Percentiles rank a stretch among this genome's conserved stretches.
Conservation (phyloP, 768 basidiomycete genomes). For the Xerocomellus chrysenteron region DNA sequence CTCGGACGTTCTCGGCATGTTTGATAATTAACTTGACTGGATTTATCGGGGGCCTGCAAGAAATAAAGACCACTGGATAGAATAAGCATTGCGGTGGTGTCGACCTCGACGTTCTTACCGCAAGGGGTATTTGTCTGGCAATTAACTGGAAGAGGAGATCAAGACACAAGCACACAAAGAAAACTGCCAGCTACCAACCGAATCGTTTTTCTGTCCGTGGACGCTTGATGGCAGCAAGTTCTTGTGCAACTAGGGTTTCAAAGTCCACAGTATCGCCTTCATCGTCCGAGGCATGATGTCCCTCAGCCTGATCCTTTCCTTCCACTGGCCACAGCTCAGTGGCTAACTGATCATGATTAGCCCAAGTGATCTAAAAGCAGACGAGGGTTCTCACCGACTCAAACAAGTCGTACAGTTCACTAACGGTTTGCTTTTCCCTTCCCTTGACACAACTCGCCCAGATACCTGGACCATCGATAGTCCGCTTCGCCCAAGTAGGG, state of each 20-base stretch:
- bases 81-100: not conserved
- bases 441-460: slow-evolving; percentile 88
- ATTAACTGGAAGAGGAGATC: slow-evolving; percentile 47
- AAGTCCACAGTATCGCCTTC: slow-evolving; percentile 49
- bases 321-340: slow-evolving; percentile 66
- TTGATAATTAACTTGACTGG: slow-evolving; percentile 67
- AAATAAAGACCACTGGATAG: slow-evolving; percentile 69
- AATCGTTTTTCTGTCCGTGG: slow-evolving; percentile 64
- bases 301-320: slow-evolving; percentile 24
- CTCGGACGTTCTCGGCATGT: slow-evolving; percentile 60
- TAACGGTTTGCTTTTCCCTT: slow-evolving; percentile 74
- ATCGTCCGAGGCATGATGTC: slow-evolving; percentile 30
- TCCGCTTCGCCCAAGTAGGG: slow-evolving; percentile 60
- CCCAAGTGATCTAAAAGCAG: slow-evolving; percentile 2
- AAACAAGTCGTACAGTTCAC: slow-evolving; percentile 77
- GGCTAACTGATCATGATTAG: slow-evolving; percentile 52
- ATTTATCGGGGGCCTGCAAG: slow-evolving; percentile 75
- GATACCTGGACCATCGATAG: slow-evolving; percentile 77
- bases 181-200: slow-evolving; percentile 40
- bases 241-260: slow-evolving; percentile 70
- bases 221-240: slow-evolving; percentile 68
- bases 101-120: slow-evolving; percentile 39
- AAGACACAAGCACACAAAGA: not conserved
- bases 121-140: slow-evolving; percentile 81
- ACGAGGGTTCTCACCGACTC: slow-evolving; percentile 55